A percentile compares a stretch with the other conserved stretches of the same genome.
Conservation (phyloP, 345 rosid species). For the Excoecaria agallocha region DNA sequence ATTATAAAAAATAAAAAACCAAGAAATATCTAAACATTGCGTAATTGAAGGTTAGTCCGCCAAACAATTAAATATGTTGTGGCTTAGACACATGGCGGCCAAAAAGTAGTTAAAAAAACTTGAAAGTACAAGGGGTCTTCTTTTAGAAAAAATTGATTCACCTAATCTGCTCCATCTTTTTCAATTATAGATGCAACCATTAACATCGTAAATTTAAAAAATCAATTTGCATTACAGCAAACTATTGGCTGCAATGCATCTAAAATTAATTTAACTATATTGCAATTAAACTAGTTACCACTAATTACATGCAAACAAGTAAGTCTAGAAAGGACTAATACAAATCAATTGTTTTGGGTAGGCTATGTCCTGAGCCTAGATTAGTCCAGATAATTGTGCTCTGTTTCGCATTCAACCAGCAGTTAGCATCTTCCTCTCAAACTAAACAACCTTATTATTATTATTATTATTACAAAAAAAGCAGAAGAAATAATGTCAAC, state of each 20-base stretch:
- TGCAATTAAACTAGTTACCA: too few relatives aligned
- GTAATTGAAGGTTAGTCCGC: not conserved
- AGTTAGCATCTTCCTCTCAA: slow-evolving; percentile 17
- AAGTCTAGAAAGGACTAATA: not conserved
- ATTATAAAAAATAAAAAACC: too few relatives aligned
- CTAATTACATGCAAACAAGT: too few relatives aligned
- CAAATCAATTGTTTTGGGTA: not conserved
- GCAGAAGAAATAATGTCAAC: too few relatives aligned
- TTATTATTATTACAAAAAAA: not conserved
- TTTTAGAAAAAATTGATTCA: not conserved
- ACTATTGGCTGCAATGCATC: too few relatives aligned
- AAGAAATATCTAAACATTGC: not conserved
- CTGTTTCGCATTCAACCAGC: slow-evolving; percentile 11
- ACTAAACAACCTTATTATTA: not conserved
- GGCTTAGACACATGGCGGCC: not conserved
- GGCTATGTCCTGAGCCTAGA: not conserved
- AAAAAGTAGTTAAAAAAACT: not conserved
- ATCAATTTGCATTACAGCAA: too few relatives aligned
- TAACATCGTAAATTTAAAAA: too few relatives aligned
- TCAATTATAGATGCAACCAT: not conserved
- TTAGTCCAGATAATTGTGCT: slow-evolving; percentile 13
- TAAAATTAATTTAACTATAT: too few relatives aligned
- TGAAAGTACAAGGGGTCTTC: not conserved
- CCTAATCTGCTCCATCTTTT: not conserved
- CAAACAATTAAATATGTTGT: not conserved